Evolutionary conservation across 768 basidiomycete species (phyloP).

Genomic region (Tricholoma saponaceum): DNA sequence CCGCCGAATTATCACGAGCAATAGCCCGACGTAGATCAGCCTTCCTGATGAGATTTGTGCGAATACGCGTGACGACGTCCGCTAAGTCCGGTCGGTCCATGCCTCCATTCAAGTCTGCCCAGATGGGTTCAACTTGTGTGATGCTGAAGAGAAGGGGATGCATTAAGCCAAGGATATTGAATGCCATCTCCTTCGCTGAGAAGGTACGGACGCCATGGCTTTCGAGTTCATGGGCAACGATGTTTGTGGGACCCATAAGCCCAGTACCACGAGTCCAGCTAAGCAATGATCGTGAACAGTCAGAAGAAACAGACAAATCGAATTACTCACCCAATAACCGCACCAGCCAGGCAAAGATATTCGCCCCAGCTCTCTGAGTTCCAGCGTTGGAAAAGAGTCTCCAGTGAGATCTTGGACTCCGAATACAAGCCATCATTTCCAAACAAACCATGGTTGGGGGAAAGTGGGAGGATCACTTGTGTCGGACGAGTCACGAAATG

Average conservation of each 20-base stretch:
- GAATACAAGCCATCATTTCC: slow-evolving; percentile 98
- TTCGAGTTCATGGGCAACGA: slow-evolving; percentile 92
- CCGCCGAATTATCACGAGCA: slow-evolving; percentile 90
- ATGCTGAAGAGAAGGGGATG: slow-evolving; percentile 99
- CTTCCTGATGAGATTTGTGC: slow-evolving; percentile 75
- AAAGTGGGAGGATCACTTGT: slow-evolving; percentile 95
- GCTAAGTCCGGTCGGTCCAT: slow-evolving; percentile 98
- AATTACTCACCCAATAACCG: slow-evolving; percentile 84
- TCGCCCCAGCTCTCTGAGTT: slow-evolving; percentile 98
- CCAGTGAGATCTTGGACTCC: slow-evolving; percentile 96
- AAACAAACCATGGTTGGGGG: slow-evolving; percentile 97
- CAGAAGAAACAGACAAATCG: neutral
- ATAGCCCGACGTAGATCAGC: slow-evolving; percentile 92
- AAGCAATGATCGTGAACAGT: slow-evolving; percentile 8
- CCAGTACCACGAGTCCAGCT: slow-evolving; percentile 99
- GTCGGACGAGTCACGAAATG: slow-evolving; percentile 97
- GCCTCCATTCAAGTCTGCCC: slow-evolving; percentile 98
- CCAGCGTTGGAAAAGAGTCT: slow-evolving; percentile 99
- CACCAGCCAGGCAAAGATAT: slow-evolving; percentile 95
- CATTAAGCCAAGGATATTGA: slow-evolving; percentile 99
- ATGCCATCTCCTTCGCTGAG: slow-evolving; percentile 99
- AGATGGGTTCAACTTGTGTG: slow-evolving; percentile 98
- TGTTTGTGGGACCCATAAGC: slow-evolving; percentile 93
- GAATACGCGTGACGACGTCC: slow-evolving; percentile 86
- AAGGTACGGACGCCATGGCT: slow-evolving; percentile 93